Evolutionary conservation across 208 protist genomes (phyloP).

Genomic region (Crithidia brevicula): DNA sequence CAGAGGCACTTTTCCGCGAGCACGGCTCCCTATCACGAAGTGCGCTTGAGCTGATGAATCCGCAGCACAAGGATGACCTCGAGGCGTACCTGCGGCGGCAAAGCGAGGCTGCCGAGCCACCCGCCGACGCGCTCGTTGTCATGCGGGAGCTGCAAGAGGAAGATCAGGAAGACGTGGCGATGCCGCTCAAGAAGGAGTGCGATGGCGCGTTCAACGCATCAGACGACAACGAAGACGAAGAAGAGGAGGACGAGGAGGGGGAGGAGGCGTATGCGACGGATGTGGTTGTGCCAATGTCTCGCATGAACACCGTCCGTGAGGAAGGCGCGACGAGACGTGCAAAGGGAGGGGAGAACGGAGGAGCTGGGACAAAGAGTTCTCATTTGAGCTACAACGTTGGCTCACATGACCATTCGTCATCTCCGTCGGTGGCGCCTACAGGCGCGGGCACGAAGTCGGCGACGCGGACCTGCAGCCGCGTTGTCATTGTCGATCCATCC

Average conservation of each 20-base stretch:
- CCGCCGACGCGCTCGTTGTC: conserved; percentile 26
- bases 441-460: neutral
- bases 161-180: conserved; percentile 11
- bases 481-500: conserved; percentile 12
- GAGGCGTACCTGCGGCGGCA: conserved; percentile 61
- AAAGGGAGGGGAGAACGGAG: neutral
- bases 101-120: conserved; percentile 19
- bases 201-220: neutral
- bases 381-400: neutral
- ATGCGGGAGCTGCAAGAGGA: conserved; percentile 26
- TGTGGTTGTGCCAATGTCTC: conserved; percentile 17
- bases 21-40: conserved; percentile 45
- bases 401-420: neutral
- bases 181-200: neutral
- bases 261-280: neutral
- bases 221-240: neutral
- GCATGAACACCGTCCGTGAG: conserved; percentile 10
- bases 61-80: conserved; percentile 50
- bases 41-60: conserved; percentile 68
- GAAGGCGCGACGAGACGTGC: neutral
- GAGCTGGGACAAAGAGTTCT: neutral
- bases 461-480: conserved; percentile 1
- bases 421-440: neutral
- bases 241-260: neutral
- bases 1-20: conserved; percentile 61